Evolutionary conservation across 176 grass and related monocot genomes (phyloP), one percentile per base, ranked within the genome.

Genomic region (Saccharum officinarum): DNA sequence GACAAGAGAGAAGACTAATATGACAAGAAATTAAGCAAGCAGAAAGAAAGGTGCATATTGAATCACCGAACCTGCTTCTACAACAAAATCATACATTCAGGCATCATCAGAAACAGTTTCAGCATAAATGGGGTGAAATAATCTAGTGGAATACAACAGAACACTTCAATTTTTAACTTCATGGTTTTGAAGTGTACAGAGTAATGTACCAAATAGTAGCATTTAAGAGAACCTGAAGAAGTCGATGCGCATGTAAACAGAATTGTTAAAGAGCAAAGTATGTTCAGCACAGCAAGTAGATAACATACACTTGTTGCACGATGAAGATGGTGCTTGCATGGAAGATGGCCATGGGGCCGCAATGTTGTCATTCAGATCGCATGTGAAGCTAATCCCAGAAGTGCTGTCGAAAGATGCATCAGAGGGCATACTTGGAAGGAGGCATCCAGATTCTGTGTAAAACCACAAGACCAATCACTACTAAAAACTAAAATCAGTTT

Each of bases 341-440:
- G 90, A 92, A 73, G 97, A 87, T 80, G 93, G 86, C 97, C 97
- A 98, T 78, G 97, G 97, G 31, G 97, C 97, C 0, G 97, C 97
- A 68, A 98, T 98, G 80, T 98, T 98, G 72, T 98, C 97, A 91
- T 98, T 98, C 88, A 98, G 84, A 88, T 98, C 97, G 55, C 97
- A 96, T 73, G 97, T 98, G 88, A 98, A 98, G 71, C 97, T 98
- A 76, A 98, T 90, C 60, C 97, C 97, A 33, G 93, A 86, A 73
- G 71, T 40, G 17, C 69, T 91, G 68, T 98, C 97, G 22, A 99
- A 89, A 4, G 93, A 96, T 80, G 91, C 97, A 80, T 99, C 97
- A 34, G 97, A 99, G 10, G 97, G 97, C 86, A 96, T 89, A 81
- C 93, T 99, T 76, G 97, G 97, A 78, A 99, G 87, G 66, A 99